Evolutionary conservation across 2,329 filamentous ascomycete genomes (phyloP), one percentile per base, ranked within the genome.

Genomic region (Pseudogymnoascus sp.): DNA sequence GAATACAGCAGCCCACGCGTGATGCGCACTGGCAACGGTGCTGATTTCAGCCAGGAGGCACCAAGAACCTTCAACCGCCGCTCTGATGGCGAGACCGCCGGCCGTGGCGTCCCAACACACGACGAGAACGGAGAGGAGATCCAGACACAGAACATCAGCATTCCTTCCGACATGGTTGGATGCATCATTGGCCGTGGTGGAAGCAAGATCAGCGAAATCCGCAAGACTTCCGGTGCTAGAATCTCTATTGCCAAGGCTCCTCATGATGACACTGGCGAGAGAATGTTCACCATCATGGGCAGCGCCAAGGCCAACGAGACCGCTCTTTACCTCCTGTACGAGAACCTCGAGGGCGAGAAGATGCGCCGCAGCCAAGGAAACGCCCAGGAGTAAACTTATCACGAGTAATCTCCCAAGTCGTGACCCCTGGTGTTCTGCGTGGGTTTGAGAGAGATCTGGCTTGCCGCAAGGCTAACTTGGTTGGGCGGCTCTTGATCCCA

Each of bases 221-320:
- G 94, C 75, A 95, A 96, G 81, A 92, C 88, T 65, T 99, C 94
- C 61, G 92, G 92, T 64, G 94, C 94, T 64, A 89, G 93, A 71
- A 99, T 99, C 77, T 97, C 92, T 50, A 97, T 97, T 75, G 93
- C 93, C 69, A 62, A 86, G 83, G 88, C 92, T 54, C 91, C 94
- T 62, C 94, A 99, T 72, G 94, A 99, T 70, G 94, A 97, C 68
- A 95, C 91, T 64, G 94, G 94, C 67, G 94, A 99, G 82, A 88
- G 94, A 71, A 99, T 99, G 94, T 99, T 99, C 79, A 99, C 94
- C 72, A 99, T 99, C 74, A 97, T 96, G 84, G 94, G 94, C 68
- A 95, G 90, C 64, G 87, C 90, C 64, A 88, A 88, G 77, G 91
- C 92, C 66, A 99, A 99, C 71, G 94, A 99, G 78, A 93, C 92